Conservation (phyloP, 768 basidiomycete species). For the Suillus americanus region DNA sequence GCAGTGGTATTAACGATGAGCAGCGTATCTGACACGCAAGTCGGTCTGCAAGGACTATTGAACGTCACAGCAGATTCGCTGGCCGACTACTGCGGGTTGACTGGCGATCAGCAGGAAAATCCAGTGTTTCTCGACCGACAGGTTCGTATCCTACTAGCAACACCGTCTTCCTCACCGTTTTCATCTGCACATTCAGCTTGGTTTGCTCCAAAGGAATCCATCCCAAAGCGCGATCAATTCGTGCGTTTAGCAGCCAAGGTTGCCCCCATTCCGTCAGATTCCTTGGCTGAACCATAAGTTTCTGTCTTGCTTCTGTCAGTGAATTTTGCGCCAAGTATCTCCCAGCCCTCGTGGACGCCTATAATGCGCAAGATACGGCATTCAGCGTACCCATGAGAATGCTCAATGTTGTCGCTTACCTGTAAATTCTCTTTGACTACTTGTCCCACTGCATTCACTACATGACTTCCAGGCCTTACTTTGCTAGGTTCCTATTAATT, state of each 20-base stretch:
- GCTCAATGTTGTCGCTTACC: slow-evolving; percentile 35
- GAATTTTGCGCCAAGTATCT: slow-evolving; percentile 41
- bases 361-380: slow-evolving; percentile 22
- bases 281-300: neutral
- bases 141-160: slow-evolving; percentile 5
- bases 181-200: slow-evolving; percentile 21
- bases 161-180: neutral
- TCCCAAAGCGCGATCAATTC: slow-evolving; percentile 16
- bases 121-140: slow-evolving; percentile 9
- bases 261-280: neutral
- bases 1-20: neutral
- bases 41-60: slow-evolving; percentile 7
- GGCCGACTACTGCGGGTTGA: slow-evolving; percentile 15
- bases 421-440: slow-evolving; percentile 22
- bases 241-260: neutral
- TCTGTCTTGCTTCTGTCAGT: slow-evolving; percentile 11
- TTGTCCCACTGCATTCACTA: neutral
- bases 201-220: slow-evolving; percentile 26
- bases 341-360: slow-evolving; percentile 33
- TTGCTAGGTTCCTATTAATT: slow-evolving; percentile 36
- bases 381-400: slow-evolving; percentile 27
- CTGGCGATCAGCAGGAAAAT: slow-evolving; percentile 14
- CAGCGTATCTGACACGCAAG: neutral
- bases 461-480: slow-evolving; percentile 35
- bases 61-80: slow-evolving; percentile 15